A percentile compares a stretch with the other conserved stretches of the same genome.
These are phyloP conservation scores for Effrenium voratum DNA, from an alignment of 73 alveolate species.

Conservation along the genomic window DNA sequence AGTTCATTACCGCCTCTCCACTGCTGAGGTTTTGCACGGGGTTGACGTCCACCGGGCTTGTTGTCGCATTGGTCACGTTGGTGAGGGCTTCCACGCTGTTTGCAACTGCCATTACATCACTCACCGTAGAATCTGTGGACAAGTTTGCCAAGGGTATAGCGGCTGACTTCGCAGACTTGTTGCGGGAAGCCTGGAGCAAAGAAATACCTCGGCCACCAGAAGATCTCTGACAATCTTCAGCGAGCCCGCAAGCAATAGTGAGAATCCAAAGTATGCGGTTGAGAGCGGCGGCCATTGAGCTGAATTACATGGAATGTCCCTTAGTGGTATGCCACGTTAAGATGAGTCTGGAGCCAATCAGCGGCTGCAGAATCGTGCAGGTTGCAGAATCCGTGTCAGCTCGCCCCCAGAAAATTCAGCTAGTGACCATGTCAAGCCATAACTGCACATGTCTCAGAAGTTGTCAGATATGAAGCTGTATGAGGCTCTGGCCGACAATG, in stretches of 20 bases:
- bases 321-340: too few relatives aligned
- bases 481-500: too few relatives aligned
- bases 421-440: too few relatives aligned
- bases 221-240: neutral
- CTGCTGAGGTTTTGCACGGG: neutral
- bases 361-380: neutral
- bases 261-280: neutral
- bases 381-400: neutral
- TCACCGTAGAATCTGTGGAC: neutral
- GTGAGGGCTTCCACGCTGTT: neutral
- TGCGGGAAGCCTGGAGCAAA: conserved; percentile 2
- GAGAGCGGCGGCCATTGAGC: neutral
- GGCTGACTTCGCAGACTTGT: neutral
- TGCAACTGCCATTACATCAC: neutral
- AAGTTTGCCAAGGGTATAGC: neutral
- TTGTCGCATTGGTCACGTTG: neutral
- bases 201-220: neutral
- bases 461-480: too few relatives aligned
- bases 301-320: too few relatives aligned
- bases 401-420: too few relatives aligned
- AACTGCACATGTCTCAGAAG: too few relatives aligned
- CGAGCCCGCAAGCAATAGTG: neutral
- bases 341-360: neutral
- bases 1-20: neutral
- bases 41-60: neutral